Conservation (phyloP, 371 early-diverging fungal genomes). For the Zopfochytrium polystomum region DNA sequence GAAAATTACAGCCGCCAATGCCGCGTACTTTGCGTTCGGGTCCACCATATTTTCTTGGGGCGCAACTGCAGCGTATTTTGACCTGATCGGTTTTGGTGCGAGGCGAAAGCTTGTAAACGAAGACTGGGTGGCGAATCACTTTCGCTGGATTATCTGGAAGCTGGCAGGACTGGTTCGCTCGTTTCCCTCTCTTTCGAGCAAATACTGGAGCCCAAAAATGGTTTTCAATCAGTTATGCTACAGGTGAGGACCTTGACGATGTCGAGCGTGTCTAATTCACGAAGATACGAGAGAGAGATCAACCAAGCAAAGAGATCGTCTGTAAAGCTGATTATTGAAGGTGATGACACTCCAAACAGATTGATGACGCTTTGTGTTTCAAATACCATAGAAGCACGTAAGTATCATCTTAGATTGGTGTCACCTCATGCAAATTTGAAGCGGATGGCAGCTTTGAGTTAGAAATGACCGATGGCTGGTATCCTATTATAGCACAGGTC, state of each 20-base stretch:
- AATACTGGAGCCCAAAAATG: slow-evolving; percentile 47
- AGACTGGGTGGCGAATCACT: slow-evolving; percentile 71
- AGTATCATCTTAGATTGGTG: slow-evolving; percentile 14
- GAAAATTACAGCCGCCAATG: no score
- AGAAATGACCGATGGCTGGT: slow-evolving; percentile 80
- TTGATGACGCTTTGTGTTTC: slow-evolving; percentile 71
- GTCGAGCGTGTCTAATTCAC: slow-evolving; percentile 5
- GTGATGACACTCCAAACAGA: slow-evolving; percentile 57
- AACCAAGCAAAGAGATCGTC: slow-evolving; percentile 61
- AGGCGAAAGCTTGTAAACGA: slow-evolving; percentile 30
- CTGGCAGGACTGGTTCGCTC: slow-evolving; percentile 59
- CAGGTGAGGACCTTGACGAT: slow-evolving; percentile 34
- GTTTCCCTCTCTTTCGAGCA: slow-evolving; percentile 48
- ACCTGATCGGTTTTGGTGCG: slow-evolving; percentile 18
- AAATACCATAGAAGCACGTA: slow-evolving; percentile 35
- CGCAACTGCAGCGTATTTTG: slow-evolving; percentile 13
- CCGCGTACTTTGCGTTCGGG: no score
- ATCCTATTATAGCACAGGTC: slow-evolving; percentile 55
- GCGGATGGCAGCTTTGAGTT: slow-evolving; percentile 16
- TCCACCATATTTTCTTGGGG: no score
- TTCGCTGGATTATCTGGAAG: slow-evolving; percentile 72
- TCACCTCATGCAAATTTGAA: background rate
- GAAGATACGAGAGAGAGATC: slow-evolving; percentile 70
- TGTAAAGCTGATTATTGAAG: slow-evolving; percentile 65
- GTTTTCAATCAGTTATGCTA: slow-evolving; percentile 62